phyloP scores from a whole-genome alignment of 306 rosid species.

The Quillaja saponaria region DNA sequence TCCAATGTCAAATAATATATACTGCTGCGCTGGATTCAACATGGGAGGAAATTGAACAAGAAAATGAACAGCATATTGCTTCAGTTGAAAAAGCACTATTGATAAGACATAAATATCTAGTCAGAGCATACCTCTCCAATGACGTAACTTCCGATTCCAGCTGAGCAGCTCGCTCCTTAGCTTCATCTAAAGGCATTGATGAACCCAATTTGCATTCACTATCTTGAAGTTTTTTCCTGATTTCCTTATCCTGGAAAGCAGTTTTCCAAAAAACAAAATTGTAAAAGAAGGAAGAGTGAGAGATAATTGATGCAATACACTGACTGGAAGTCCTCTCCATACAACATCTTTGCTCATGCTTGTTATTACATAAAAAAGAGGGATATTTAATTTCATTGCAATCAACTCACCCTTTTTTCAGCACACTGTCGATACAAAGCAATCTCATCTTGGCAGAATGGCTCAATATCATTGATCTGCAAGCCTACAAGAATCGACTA shows the following conservation, averaged over 20 bases:
- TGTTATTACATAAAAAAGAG: not conserved
- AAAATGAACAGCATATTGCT: constrained; percentile 3
- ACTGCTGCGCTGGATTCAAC: no score
- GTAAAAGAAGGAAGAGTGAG: constrained; percentile 8
- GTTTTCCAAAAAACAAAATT: constrained; percentile 8
- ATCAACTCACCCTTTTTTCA: constrained; percentile 73
- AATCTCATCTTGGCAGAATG: constrained; percentile 95
- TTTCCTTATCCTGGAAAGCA: constrained; percentile 64
- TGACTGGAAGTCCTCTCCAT: no score
- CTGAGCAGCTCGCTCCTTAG: constrained; percentile 77
- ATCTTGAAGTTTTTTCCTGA: constrained; percentile 76
- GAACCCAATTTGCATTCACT: constrained; percentile 82
- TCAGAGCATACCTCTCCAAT: constrained; percentile 64
- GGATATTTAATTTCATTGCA: not conserved
- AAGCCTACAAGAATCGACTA: constrained; percentile 51
- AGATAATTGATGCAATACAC: not conserved
- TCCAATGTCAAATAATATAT: no score
- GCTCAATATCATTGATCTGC: constrained; percentile 94
- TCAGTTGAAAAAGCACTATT: not conserved
- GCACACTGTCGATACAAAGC: constrained; percentile 73
- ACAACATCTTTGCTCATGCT: no score
- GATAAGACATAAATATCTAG: no score
- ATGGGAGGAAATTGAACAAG: no score
- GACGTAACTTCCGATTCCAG: constrained; percentile 80
- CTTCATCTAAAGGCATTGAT: constrained; percentile 84